phyloP scores from a whole-genome alignment of 1,284 basidiomycete genomes.

The Puccinia coronata region DNA sequence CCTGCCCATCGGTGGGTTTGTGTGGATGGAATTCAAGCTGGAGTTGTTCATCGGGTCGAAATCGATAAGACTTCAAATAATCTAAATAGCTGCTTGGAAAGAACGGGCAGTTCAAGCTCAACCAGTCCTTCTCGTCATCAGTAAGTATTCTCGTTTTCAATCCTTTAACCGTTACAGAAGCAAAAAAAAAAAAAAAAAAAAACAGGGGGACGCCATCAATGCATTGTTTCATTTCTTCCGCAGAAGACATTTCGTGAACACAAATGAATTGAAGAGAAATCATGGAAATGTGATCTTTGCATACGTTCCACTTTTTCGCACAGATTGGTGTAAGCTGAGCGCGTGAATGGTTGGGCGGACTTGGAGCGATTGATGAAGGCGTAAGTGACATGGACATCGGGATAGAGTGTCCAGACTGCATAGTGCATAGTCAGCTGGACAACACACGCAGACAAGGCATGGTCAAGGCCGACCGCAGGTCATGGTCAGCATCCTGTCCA shows the following conservation, averaged over 20 bases:
- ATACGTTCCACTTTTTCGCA: slow-evolving; percentile 72
- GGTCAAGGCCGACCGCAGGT: neutral
- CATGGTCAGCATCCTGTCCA: too few relatives aligned
- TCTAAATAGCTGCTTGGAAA: slow-evolving; percentile 74
- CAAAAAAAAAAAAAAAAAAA: too few relatives aligned
- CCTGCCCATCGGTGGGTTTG: slow-evolving; percentile 11
- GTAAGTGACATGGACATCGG: slow-evolving; percentile 69
- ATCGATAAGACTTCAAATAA: slow-evolving; percentile 71
- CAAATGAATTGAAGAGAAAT: too few relatives aligned
- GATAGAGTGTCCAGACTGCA: slow-evolving; percentile 80
- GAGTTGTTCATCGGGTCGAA: slow-evolving; percentile 77
- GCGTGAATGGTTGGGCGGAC: slow-evolving; percentile 68
- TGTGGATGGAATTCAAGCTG: slow-evolving; percentile 64
- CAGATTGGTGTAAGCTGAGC: slow-evolving; percentile 68
- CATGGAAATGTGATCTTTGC: too few relatives aligned
- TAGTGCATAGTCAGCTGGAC: slow-evolving; percentile 93
- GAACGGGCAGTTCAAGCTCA: slow-evolving; percentile 73
- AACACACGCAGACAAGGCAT: neutral
- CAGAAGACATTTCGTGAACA: too few relatives aligned
- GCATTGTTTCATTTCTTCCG: too few relatives aligned
- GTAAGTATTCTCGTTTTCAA: slow-evolving; percentile 70
- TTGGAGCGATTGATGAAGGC: slow-evolving; percentile 80
- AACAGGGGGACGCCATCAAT: too few relatives aligned
- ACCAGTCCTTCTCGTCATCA: slow-evolving; percentile 69
- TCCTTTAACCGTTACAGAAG: slow-evolving; percentile 62